Base-by-base conservation (phyloP, 2,329 filamentous ascomycete species). In the Pseudogymnoascus verrucosus region DNA sequence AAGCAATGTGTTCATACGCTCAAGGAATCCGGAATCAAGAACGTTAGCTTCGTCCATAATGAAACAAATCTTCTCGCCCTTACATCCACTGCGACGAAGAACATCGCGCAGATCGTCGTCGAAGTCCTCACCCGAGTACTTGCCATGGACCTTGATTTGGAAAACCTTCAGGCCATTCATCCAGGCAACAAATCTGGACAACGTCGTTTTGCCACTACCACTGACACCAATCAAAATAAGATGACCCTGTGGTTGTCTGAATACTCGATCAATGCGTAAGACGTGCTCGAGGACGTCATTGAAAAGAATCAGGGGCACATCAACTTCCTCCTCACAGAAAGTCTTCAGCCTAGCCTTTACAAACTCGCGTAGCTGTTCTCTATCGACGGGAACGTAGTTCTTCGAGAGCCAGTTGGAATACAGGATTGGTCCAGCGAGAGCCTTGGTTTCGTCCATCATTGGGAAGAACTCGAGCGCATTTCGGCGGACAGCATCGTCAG, bases 1-100 rank as follows among this genome's bases (percentile, higher is more conserved):
- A 66, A 99, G 87, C 61, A 99, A 79, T 0, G 95, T 99, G 75
- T 99, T 99, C 95, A 99, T 99, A 71, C 96, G 89, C 76, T 99
- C 95, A 63, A 99, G 78, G 86, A 99, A 99, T 62, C 95, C 95
- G 47, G 95, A 99, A 76, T 99, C 95, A 28, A 99, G 84, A 37
- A 99, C 95, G 71, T 99, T 99, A 8, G 93, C 89, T 78, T 99
- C 95, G 74, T 99, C 95, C 93, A 99, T 98, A 79, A 99, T 97
- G 81, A 99, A 99, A 78, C 96, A 99, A 60, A 99, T 96, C 81
- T 98, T 98, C 75, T 99, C 95, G 37, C 95, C 95, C 80, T 97
- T 97, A 80, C 93, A 98, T 67, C 95, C 95, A 70, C 91, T 96
- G 64, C 95, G 86, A 54, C 95, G 89, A 42, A 99, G 85, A 7